phyloP scores from a whole-genome alignment of 352 stramenopile genomes.

The Aphanomyces astaci region DNA sequence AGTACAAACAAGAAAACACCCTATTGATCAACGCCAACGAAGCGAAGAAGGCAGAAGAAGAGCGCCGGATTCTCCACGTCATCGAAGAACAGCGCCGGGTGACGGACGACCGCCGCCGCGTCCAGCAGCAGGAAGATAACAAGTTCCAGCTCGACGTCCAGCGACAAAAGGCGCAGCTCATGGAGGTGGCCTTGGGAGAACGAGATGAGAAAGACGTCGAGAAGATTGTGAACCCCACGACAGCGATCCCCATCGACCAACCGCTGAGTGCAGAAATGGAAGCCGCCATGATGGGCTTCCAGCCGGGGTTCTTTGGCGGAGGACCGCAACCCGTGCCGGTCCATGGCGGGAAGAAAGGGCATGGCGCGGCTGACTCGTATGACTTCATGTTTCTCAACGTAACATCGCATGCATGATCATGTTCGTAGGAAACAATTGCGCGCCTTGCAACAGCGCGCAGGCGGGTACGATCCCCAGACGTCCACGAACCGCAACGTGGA shows the following conservation, averaged over 20 bases:
- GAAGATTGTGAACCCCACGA: conserved; percentile 66
- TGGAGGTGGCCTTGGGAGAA: conserved; percentile 78
- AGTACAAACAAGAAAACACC: conserved; percentile 73
- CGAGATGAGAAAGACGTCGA: conserved; percentile 70
- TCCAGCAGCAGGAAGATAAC: conserved; percentile 70
- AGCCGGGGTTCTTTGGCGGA: conserved; percentile 45
- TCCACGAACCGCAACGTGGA: conserved; percentile 71
- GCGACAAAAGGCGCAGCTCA: conserved; percentile 74
- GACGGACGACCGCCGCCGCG: conserved; percentile 60
- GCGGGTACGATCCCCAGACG: conserved; percentile 68
- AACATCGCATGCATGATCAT: conserved; percentile 25
- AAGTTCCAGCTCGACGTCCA: conserved; percentile 75
- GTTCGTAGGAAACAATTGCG: conserved; percentile 74
- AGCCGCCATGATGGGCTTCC: conserved; percentile 82
- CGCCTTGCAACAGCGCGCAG: conserved; percentile 66
- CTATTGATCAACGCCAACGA: conserved; percentile 81
- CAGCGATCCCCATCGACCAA: conserved; percentile 77
- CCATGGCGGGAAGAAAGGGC: conserved; percentile 66
- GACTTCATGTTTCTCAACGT: background rate
- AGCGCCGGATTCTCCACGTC: conserved; percentile 75
- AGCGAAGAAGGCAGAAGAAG: conserved; percentile 77
- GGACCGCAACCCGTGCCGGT: conserved; percentile 69
- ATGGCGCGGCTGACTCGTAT: conserved; percentile 23
- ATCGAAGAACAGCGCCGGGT: conserved; percentile 76
- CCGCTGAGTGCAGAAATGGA: conserved; percentile 83